Evolutionary conservation across 129 eudicot genomes (phyloP), one percentile per base, ranked within the genome.

Genomic region (Mikania micrantha): DNA sequence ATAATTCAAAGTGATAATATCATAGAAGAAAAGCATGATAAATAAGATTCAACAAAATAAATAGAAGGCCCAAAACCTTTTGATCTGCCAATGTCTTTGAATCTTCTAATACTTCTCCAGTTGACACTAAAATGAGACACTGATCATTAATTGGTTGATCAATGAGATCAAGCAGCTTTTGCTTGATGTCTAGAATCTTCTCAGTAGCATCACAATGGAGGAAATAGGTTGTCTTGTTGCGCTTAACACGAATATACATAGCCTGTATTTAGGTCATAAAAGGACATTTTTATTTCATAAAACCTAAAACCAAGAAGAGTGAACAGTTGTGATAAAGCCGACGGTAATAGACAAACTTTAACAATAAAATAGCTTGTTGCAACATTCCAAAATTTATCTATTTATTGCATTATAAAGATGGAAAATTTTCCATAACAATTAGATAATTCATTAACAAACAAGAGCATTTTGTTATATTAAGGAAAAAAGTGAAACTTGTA

Each of bases 181-280:
- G 83, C 93, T 94, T 94, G 48, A 94, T 83, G 66, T 87, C 95
- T 45, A 85, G 58, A 68, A 79, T 70, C 53, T 81, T 90, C 84
- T 94, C 97, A 56, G 87, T 94, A 63, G 99, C 95, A 73, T 86
- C 84, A 64, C 99, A 94, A 47, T 87, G 90, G 42, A 94, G 68
- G 75, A 94, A 94, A 68, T 94, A 94, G 24, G 99, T 94, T 5
- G 95, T 87, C 81, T 94, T 90, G 64, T 76, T 77, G 40, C 99
- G 90, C 83, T 94, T 94, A 25, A 94, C 88, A 54, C 99, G 97
- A 49, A 94, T 90, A 64, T 94, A 90, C 99, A 94, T 94, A 15
- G 90, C 97, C 99, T 89, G 81, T 64, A 66, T 47, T 17, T 24
- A 70, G 11, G 10, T 28, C 5, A 41, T 8, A 15, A 74, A 29